Evolutionary conservation across 345 rosid species (phyloP), one percentile per base, ranked within the genome.

Genomic region (Trapa incisa): DNA sequence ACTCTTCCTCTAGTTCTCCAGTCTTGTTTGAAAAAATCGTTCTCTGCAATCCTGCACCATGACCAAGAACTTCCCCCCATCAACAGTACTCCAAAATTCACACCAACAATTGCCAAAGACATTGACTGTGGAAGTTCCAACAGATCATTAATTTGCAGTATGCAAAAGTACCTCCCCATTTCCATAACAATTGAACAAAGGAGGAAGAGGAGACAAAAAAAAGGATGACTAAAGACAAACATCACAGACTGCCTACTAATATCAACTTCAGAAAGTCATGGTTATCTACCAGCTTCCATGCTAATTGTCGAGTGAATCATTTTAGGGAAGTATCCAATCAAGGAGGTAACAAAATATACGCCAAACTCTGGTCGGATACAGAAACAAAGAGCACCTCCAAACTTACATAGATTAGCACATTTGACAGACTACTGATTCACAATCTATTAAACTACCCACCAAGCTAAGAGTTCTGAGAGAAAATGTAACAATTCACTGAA

Each of bases 1-100:
- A 66, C 50, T 79, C 75, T 86, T 38, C 87, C 86, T 4, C 87
- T 78, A 7, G 78, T 71, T 80, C 98, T 87, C 95, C 98, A 93
- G 56, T 90, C 98, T 73, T 88, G 96, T 77, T 88, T 90, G 83
- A 87, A 88, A 68, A 93, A 83, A 73, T 82, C 95, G 77, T 93
- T 93, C 82, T 93, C 84, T 64, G 87, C 89, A 68, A 96, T 92
- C 68, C 66, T 56, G 61, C 67, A 42, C 39, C 64, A 37, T 16
- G 72, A 65, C 37, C 36, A 70, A 65, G 37, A 47, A 70, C 43
- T 3, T 29, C 33, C 61, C 60, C 33, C 61, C 60, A 53, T 53
- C 47, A 37, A 68, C 14, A 42, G 41, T 17, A 38, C 2, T n/a
- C 42, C 32, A 41, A 8, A 41, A 38, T n/a, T 29, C 10, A 37